These are phyloP conservation scores for Solanum hybrid DNA, from an alignment of 305 asterid species.

Conservation along the genomic window DNA sequence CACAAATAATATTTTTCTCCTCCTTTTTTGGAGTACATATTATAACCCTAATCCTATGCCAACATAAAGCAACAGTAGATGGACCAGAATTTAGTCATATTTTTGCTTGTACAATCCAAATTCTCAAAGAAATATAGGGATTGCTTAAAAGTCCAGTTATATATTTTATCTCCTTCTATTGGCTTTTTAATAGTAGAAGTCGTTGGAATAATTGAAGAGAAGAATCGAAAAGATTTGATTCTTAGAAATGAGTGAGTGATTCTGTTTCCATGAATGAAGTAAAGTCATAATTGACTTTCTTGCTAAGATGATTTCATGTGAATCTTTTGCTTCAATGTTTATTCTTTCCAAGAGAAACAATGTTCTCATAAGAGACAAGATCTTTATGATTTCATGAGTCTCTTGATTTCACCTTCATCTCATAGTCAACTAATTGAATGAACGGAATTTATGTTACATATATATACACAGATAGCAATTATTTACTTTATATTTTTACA, in stretches of 20 bases:
- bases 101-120: not conserved
- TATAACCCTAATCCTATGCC: not conserved
- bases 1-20: not conserved
- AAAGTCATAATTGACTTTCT: not conserved
- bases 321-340: not conserved
- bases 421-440: not conserved
- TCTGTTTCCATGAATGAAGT: not conserved
- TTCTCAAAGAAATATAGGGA: not conserved
- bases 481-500: not conserved
- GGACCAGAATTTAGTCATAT: not conserved
- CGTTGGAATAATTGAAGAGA: not conserved
- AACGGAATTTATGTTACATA: not conserved
- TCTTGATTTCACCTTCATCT: not conserved
- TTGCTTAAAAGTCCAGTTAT: too few relatives aligned
- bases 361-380: not conserved
- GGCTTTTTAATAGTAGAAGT: not conserved
- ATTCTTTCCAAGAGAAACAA: not conserved
- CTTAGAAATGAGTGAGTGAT: not conserved
- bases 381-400: not conserved
- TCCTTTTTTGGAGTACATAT: not conserved
- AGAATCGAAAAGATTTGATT: not conserved
- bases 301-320: not conserved
- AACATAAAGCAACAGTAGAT: not conserved
- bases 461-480: not conserved
- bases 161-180: not conserved